A percentile compares a stretch with the other conserved stretches of the same genome.
These are phyloP conservation scores for Neurospora crassa DNA, from an alignment of 2,329 filamentous ascomycete genomes.

Conservation along the genomic window DNA sequence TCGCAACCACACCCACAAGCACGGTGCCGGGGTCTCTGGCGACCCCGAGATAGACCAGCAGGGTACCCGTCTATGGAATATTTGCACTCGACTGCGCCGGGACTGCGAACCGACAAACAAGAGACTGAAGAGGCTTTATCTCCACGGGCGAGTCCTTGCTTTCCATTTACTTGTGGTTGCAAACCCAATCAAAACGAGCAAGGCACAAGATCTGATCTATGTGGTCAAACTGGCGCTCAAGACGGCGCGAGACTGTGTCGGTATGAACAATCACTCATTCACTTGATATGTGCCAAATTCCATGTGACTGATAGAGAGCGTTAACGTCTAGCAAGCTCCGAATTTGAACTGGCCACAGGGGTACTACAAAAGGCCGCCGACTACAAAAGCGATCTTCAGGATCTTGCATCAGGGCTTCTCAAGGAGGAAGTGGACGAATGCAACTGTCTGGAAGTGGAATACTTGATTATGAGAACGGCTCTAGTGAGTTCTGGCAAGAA, in stretches of 20 bases:
- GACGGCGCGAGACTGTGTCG: conserved; percentile 52
- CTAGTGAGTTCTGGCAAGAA: conserved; percentile 41
- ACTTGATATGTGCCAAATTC: background rate
- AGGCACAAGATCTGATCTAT: conserved; percentile 34
- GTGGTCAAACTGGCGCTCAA: conserved; percentile 60
- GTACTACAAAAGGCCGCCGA: conserved; percentile 55
- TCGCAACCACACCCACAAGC: conserved; percentile 23
- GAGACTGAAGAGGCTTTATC: conserved; percentile 24
- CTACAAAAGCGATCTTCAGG: conserved; percentile 36
- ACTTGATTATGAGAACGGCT: conserved; percentile 54
- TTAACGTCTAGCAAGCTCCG: conserved; percentile 31
- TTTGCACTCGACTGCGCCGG: conserved; percentile 43
- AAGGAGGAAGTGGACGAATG: conserved; percentile 23
- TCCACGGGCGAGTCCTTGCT: conserved; percentile 43
- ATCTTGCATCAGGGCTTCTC: conserved; percentile 18
- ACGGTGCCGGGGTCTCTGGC: conserved; percentile 19
- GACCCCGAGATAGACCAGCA: conserved; percentile 42
- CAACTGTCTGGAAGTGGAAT: conserved; percentile 45
- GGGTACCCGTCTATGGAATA: conserved; percentile 58
- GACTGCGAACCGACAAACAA: conserved; percentile 20
- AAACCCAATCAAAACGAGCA: conserved; percentile 19
- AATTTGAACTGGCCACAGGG: conserved; percentile 48
- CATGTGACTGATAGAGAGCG: conserved; percentile 6
- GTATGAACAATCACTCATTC: conserved; percentile 26
- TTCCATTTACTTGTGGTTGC: conserved; percentile 59